Evolutionary conservation across 352 stramenopile genomes (phyloP), one percentile per base, ranked within the genome.

Genomic region (Phytophthora brassicae): DNA sequence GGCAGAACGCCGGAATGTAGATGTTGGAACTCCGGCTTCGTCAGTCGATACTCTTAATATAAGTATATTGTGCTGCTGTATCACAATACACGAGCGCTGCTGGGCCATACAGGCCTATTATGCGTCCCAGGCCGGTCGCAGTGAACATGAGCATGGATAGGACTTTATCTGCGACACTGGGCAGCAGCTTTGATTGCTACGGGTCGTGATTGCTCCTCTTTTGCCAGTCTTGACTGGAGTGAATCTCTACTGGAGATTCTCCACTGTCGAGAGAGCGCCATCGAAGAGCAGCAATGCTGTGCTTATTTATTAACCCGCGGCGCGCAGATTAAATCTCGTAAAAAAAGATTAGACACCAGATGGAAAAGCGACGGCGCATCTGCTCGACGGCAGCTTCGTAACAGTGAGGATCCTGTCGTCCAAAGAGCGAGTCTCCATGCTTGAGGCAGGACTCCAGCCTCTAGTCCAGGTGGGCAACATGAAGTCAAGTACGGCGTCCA

Each of bases 291-390:
- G 42, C 42, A 33, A 31, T 19, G 42, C 42, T 41, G 46, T 19
- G 45, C 11, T 59, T n/a, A n/a, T n/a, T n/a, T n/a, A 31, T 8
- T 38, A 61, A 48, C 45, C 56, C 56, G 58, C 58, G 49, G 13
- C 49, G 19, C 33, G 41, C 58, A 66, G 49, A 65, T 65, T 60
- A 65, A 65, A 65, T 65, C 50, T 65, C 39, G 49, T 31, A 28
- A 54, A 54, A 54, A 62, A 62, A 55, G 48, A 35, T 9, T 17
- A 3, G 36, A 45, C n/a, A 22, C 56, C 56, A 64, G 46, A 45
- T 64, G 56, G 24, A 7, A 24, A 7, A 8, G 28, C 52, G 41
- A 43, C 41, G 38, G 20, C 47, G 4, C 13, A 60, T 52, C 17
- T 56, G 48, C 48, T 33, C 24, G 54, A 45, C 45, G 35, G 13